These are phyloP conservation scores for Paralagenidium karlingii DNA, from an alignment of 352 stramenopile species.

Conservation along the genomic window DNA sequence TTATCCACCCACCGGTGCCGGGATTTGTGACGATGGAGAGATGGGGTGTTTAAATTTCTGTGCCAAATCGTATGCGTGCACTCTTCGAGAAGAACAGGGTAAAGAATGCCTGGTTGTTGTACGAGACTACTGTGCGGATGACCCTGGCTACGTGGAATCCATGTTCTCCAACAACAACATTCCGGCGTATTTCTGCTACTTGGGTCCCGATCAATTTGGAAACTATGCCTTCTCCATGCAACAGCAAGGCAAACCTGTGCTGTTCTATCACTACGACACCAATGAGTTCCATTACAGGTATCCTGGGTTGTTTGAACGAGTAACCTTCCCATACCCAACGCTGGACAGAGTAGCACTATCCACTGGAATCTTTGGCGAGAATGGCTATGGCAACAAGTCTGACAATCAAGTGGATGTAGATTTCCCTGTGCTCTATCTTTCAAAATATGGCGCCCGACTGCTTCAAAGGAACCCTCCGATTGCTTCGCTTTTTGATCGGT, in stretches of 20 bases:
- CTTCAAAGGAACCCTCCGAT: neutral
- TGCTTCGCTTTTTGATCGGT: slow-evolving; percentile 7
- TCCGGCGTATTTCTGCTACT: slow-evolving; percentile 52
- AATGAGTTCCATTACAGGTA: slow-evolving; percentile 28
- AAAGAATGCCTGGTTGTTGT: slow-evolving; percentile 25
- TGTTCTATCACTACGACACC: slow-evolving; percentile 46
- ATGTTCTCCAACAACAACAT: slow-evolving; percentile 28
- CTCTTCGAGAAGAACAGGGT: slow-evolving; percentile 10
- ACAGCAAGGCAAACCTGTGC: slow-evolving; percentile 8
- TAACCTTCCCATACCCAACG: slow-evolving; percentile 20
- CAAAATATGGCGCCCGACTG: slow-evolving; percentile 13
- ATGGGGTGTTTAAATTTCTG: slow-evolving; percentile 34
- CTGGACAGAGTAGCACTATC: slow-evolving; percentile 16
- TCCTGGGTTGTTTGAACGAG: slow-evolving; percentile 18
- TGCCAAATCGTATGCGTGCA: slow-evolving; percentile 25
- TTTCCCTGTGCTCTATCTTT: slow-evolving; percentile 17
- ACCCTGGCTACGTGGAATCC: slow-evolving; percentile 19
- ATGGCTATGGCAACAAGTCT: slow-evolving; percentile 25
- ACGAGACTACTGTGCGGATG: slow-evolving; percentile 33
- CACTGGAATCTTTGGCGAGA: slow-evolving; percentile 27
- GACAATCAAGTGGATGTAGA: slow-evolving; percentile 29
- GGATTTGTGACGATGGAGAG: slow-evolving; percentile 12
- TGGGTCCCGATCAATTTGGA: slow-evolving; percentile 22
- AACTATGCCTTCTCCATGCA: slow-evolving; percentile 19
- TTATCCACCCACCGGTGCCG: slow-evolving; percentile 8